A percentile compares a stretch with the other conserved stretches of the same genome.
Conservation (phyloP, 1,284 basidiomycete species). For the Somion occarium region DNA sequence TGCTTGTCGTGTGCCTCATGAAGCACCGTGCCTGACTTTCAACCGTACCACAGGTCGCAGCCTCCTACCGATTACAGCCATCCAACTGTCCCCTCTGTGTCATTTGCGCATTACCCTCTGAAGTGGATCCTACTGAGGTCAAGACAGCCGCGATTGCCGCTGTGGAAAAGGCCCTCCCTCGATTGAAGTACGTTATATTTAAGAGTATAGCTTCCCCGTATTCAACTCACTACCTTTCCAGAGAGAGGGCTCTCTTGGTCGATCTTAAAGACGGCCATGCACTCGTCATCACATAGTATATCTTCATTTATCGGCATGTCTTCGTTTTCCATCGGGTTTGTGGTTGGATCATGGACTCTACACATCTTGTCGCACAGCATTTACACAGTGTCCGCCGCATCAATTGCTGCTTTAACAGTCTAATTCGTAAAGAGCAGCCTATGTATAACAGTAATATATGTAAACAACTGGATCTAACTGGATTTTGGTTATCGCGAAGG, state of each 20-base stretch:
- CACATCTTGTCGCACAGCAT: conserved; percentile 8
- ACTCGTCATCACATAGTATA: conserved; percentile 46
- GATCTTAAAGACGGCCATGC: conserved; percentile 50
- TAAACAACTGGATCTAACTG: background rate
- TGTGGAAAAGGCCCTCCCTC: conserved; percentile 40
- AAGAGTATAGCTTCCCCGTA: conserved; percentile 3
- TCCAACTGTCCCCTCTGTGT: conserved; percentile 55
- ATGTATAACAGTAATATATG: background rate
- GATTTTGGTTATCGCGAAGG: background rate
- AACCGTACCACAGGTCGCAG: conserved; percentile 39
- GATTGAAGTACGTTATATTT: conserved; percentile 38
- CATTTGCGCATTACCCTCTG: conserved; percentile 44
- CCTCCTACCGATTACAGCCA: conserved; percentile 58
- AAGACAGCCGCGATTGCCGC: conserved; percentile 39
- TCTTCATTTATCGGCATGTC: conserved; percentile 7
- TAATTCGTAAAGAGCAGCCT: background rate
- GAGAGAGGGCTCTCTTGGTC: conserved; percentile 47
- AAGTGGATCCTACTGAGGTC: conserved; percentile 35
- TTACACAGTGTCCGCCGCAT: background rate
- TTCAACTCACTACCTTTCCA: conserved; percentile 19
- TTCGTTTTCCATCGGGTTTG: conserved; percentile 4
- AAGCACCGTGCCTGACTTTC: background rate
- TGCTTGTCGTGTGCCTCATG: conserved; percentile 2
- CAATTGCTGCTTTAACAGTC: background rate
- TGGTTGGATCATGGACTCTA: conserved; percentile 10